These are phyloP conservation scores for Cyphellophora attinorum DNA, from an alignment of 2,329 filamentous ascomycete species.

Conservation along the genomic window DNA sequence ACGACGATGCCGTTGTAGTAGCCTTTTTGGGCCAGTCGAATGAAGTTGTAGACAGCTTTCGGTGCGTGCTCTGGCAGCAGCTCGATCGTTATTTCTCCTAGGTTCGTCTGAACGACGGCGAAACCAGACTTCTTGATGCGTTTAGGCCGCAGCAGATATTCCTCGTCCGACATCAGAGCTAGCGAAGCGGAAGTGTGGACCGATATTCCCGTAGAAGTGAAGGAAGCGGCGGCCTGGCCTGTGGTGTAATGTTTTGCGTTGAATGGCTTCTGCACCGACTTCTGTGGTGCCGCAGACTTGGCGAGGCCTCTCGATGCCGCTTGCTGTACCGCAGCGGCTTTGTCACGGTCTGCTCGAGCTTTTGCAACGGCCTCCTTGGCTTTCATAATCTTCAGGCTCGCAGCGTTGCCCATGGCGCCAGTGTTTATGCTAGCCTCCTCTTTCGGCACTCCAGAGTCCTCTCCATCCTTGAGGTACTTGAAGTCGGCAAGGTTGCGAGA, in stretches of 20 bases:
- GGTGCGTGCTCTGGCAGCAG: conserved; percentile 85
- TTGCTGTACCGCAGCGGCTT: conserved; percentile 15
- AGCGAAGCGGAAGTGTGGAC: conserved; percentile 82
- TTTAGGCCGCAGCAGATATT: conserved; percentile 89
- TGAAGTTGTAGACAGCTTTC: conserved; percentile 94
- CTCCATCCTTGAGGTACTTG: conserved; percentile 79
- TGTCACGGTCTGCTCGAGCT: conserved; percentile 63
- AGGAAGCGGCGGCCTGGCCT: conserved; percentile 81
- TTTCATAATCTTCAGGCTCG: conserved; percentile 63
- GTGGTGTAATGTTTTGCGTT: conserved; percentile 89
- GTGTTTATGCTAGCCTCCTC: conserved; percentile 73
- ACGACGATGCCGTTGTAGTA: conserved; percentile 79
- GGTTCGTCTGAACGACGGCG: conserved; percentile 75
- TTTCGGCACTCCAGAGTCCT: conserved; percentile 52
- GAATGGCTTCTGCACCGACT: conserved; percentile 45
- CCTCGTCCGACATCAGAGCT: conserved; percentile 81
- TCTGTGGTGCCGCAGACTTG: conserved; percentile 11
- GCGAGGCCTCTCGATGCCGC: conserved; percentile 3
- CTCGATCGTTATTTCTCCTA: conserved; percentile 79
- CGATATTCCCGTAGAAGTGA: conserved; percentile 89
- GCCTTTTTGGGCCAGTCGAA: conserved; percentile 74
- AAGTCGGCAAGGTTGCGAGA: conserved; percentile 76
- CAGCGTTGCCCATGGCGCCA: conserved; percentile 64
- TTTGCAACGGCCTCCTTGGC: conserved; percentile 92
- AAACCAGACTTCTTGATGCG: conserved; percentile 87